Base-by-base conservation (phyloP, 176 grass and related monocot genomes). In the Secale cereale region DNA sequence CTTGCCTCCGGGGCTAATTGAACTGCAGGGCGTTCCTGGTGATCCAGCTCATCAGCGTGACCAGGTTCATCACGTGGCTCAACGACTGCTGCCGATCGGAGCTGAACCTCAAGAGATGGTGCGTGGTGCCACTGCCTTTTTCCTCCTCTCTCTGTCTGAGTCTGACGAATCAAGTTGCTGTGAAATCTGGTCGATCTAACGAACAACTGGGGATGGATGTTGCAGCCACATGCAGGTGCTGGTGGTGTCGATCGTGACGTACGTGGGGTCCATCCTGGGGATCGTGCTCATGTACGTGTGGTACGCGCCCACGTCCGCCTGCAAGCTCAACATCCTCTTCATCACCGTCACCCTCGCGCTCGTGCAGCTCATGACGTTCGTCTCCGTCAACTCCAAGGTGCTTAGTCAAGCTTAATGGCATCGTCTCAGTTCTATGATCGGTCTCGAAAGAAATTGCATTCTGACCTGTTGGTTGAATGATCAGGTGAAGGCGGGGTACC, bases 31-130 rank as follows among this genome's bases (percentile, higher is more conserved):
- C 83, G 40, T 99, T 99, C 85, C 92, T 99, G 40, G 65, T 99
- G 66, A 92, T 97, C 83, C 97, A 99, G 75, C 88, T 97, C n/a
- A 66, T 99, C 79, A 99, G 97, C 73, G 90, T 99, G 4, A 92
- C 91, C 67, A 92, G 90, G 65, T 97, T 97, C 90, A 92, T 99
- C 83, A 89, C 82, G 68, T 99, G 97, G 97, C 78, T 99, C 45
- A 99, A 99, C 74, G 94, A 99, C 41, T 94, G 92, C 66, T 99
- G 94, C 90, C 82, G 56, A 2, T 87, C 94, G 31, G 90, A 97
- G 84, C 81, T 73, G 50, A 97, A 91, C 50, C 63, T 69, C 60
- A 86, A 92, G 54, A 88, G 84, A 96, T 99, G 94, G 97, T 99
- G 92, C 40, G 74, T 15, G 11, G 22, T 1, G n/a, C 15, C 61